Conservation (phyloP, 495 filamentous ascomycete genomes). For the Lasiosphaeriaceae sp. region DNA sequence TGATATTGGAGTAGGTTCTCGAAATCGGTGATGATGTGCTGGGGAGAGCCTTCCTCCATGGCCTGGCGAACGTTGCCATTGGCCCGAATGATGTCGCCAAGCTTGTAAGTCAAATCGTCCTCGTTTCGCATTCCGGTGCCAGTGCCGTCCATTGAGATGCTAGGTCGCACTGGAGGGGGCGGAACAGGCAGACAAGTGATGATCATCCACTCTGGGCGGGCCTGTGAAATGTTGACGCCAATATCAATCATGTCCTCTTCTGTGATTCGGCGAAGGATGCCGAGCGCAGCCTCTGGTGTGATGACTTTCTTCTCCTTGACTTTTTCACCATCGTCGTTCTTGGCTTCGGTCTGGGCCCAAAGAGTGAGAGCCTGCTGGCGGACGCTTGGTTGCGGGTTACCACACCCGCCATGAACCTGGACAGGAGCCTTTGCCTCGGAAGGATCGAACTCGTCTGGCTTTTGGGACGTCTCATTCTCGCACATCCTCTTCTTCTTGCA, state of each 20-base stretch:
- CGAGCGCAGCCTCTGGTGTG: conserved; percentile 76
- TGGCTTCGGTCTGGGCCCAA: conserved; percentile 45
- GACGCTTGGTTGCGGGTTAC: conserved; percentile 83
- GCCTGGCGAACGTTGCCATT: conserved; percentile 90
- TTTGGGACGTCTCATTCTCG: conserved; percentile 63
- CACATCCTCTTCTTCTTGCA: conserved; percentile 86
- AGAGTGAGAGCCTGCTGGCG: conserved; percentile 80
- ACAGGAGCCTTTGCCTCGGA: conserved; percentile 46
- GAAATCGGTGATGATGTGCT: conserved; percentile 85
- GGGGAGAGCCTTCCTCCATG: conserved; percentile 81
- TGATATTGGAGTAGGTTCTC: conserved; percentile 94
- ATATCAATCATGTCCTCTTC: conserved; percentile 77
- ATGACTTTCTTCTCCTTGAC: conserved; percentile 79
- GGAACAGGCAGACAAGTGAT: conserved; percentile 92
- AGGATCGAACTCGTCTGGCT: conserved; percentile 54
- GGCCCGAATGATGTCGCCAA: conserved; percentile 96
- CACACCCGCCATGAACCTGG: conserved; percentile 78
- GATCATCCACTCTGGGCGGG: conserved; percentile 97
- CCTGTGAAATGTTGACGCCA: conserved; percentile 88
- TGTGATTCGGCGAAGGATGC: conserved; percentile 79
- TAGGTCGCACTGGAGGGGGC: conserved; percentile 90
- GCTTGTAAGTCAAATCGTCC: conserved; percentile 97
- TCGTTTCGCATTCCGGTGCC: conserved; percentile 84
- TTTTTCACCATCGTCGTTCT: conserved; percentile 75
- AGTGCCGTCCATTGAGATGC: conserved; percentile 90